A percentile compares a stretch with the other conserved stretches of the same genome.
phyloP scores from a whole-genome alignment of 208 protist species.

The Endotrypanum monterogeii region DNA sequence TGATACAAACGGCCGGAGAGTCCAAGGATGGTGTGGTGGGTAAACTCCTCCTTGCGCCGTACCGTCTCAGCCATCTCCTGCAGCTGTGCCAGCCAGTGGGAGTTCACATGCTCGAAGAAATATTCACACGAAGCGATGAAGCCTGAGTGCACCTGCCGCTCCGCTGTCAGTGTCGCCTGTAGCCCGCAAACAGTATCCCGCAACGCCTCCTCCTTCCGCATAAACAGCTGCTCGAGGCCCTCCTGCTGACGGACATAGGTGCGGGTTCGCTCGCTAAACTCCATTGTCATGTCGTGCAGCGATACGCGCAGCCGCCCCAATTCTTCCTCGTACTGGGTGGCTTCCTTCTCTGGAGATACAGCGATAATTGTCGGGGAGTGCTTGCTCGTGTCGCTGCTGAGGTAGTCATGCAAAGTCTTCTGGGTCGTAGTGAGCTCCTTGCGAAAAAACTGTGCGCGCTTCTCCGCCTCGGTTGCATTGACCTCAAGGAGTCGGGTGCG shows the following conservation, averaged over 20 bases:
- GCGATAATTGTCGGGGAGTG: slow-evolving; percentile 1
- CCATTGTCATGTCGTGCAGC: slow-evolving; percentile 57
- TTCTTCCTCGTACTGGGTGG: slow-evolving; percentile 40
- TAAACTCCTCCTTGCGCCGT: slow-evolving; percentile 14
- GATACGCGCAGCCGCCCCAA: slow-evolving; percentile 36
- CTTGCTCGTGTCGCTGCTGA: slow-evolving; percentile 8
- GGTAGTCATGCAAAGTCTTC: slow-evolving; percentile 13
- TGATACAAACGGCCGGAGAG: slow-evolving; percentile 26
- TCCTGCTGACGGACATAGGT: slow-evolving; percentile 68
- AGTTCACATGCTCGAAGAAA: slow-evolving; percentile 1
- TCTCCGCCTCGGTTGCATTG: slow-evolving; percentile 13
- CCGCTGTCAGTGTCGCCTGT: slow-evolving; percentile 15
- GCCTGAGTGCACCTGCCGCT: not conserved
- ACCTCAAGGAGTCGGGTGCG: not conserved
- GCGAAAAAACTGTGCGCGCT: slow-evolving; percentile 29
- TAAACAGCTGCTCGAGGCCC: slow-evolving; percentile 38
- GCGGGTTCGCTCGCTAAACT: slow-evolving; percentile 60
- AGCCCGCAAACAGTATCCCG: slow-evolving; percentile 12
- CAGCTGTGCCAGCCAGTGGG: slow-evolving; percentile 15
- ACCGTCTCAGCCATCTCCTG: slow-evolving; percentile 1
- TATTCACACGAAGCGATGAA: not conserved
- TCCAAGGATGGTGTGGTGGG: slow-evolving; percentile 6
- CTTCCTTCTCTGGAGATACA: slow-evolving; percentile 5
- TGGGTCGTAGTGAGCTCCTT: slow-evolving; percentile 25
- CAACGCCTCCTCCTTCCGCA: slow-evolving; percentile 36